phyloP scores from a whole-genome alignment of 768 basidiomycete species.

The Pholiota molesta region DNA sequence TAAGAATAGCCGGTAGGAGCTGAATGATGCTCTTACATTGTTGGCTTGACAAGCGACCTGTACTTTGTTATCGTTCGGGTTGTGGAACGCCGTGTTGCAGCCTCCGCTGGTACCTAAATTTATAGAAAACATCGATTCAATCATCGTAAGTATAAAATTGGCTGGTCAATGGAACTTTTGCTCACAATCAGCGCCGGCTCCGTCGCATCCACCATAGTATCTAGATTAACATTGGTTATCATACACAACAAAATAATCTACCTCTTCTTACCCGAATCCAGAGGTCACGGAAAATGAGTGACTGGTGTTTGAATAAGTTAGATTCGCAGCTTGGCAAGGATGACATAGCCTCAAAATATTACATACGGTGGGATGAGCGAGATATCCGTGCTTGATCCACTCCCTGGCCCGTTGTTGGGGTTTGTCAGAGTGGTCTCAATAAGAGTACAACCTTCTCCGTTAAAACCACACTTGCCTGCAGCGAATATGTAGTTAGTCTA shows the following conservation, averaged over 20 bases:
- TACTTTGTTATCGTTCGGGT: slow-evolving; percentile 26
- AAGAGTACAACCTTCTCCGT: slow-evolving; percentile 39
- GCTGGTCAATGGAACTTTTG: too few species aligned
- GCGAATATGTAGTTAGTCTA: neutral
- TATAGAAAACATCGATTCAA: too few species aligned
- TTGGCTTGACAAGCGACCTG: slow-evolving; percentile 36
- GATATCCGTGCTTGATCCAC: slow-evolving; percentile 37
- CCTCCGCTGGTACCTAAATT: slow-evolving; percentile 27
- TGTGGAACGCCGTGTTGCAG: slow-evolving; percentile 35
- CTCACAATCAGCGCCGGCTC: slow-evolving; percentile 5
- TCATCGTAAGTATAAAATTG: too few species aligned
- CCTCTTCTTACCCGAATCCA: slow-evolving; percentile 28
- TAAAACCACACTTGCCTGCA: slow-evolving; percentile 31
- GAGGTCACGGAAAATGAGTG: slow-evolving; percentile 37
- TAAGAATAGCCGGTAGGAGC: too few species aligned
- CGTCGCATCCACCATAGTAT: slow-evolving; percentile 8
- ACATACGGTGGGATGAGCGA: slow-evolving; percentile 36
- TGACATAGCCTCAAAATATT: neutral
- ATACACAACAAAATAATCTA: neutral
- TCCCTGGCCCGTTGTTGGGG: slow-evolving; percentile 29
- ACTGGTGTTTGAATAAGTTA: slow-evolving; percentile 15
- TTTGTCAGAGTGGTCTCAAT: slow-evolving; percentile 36
- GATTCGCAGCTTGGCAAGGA: neutral
- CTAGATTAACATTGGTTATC: neutral
- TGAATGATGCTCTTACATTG: slow-evolving; percentile 23